These are phyloP conservation scores for Macadamia integrifolia DNA, from an alignment of 164 flowering plant species.

Conservation along the genomic window DNA sequence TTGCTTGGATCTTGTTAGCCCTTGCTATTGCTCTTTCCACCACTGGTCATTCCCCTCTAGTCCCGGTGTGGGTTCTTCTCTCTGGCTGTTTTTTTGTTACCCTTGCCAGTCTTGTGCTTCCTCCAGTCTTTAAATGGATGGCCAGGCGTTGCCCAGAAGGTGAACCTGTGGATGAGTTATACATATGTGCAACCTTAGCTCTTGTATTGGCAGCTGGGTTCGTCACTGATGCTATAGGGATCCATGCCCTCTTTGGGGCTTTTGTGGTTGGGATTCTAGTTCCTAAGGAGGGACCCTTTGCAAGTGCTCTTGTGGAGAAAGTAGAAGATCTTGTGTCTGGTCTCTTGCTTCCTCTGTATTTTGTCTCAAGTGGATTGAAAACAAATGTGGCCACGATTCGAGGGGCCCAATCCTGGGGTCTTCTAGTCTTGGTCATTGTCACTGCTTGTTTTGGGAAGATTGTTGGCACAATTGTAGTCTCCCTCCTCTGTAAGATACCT, in stretches of 20 bases:
- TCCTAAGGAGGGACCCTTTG: slow-evolving; percentile 54
- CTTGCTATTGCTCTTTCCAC: slow-evolving; percentile 19
- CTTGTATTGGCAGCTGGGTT: slow-evolving; percentile 44
- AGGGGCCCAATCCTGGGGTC: slow-evolving; percentile 56
- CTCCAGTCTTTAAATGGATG: slow-evolving; percentile 38
- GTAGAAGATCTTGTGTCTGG: slow-evolving; percentile 65
- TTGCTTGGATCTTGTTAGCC: slow-evolving; percentile 47
- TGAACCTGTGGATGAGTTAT: slow-evolving; percentile 42
- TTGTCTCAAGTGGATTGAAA: slow-evolving; percentile 61
- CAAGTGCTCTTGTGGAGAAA: slow-evolving; percentile 51
- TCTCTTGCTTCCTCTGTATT: slow-evolving; percentile 49
- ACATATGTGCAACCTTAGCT: slow-evolving; percentile 37
- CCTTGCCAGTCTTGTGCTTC: slow-evolving; percentile 13
- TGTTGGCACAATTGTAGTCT: slow-evolving; percentile 35
- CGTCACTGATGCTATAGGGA: slow-evolving; percentile 44
- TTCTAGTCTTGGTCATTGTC: slow-evolving; percentile 43
- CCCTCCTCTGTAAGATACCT: slow-evolving; percentile 33
- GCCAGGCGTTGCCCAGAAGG: slow-evolving; percentile 41
- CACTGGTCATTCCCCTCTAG: slow-evolving; percentile 16
- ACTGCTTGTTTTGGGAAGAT: slow-evolving; percentile 49
- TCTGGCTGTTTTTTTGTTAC: slow-evolving; percentile 18
- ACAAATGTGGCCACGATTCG: slow-evolving; percentile 47
- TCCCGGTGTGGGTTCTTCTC: slow-evolving; percentile 16
- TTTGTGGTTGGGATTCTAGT: slow-evolving; percentile 49
- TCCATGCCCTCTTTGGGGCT: slow-evolving; percentile 66